These are phyloP conservation scores for Alternaria brassicae DNA, from an alignment of 2,329 filamentous ascomycete species.

Conservation along the genomic window DNA sequence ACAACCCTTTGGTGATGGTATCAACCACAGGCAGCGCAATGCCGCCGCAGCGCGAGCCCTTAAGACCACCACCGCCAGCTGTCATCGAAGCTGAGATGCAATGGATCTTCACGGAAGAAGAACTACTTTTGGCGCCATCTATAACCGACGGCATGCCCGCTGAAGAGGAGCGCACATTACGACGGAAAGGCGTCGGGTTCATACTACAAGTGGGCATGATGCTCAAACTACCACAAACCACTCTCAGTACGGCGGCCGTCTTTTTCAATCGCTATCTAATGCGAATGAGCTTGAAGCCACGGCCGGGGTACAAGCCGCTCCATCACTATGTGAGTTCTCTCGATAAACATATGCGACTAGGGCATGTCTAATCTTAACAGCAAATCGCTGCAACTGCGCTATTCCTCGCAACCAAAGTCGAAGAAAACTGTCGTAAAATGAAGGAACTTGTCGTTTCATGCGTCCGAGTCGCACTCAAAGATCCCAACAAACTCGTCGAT, in stretches of 20 bases:
- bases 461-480: conserved; percentile 93
- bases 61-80: conserved; percentile 52
- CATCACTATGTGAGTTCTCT: conserved; percentile 73
- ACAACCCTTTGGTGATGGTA: conserved; percentile 33
- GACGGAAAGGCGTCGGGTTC: conserved; percentile 94
- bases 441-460: conserved; percentile 93
- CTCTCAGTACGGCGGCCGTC: conserved; percentile 87
- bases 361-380: conserved; percentile 33
- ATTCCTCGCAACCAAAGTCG: conserved; percentile 95
- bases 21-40: conserved; percentile 31
- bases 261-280: conserved; percentile 98
- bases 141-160: conserved; percentile 80
- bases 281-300: conserved; percentile 80
- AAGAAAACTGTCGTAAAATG: conserved; percentile 96
- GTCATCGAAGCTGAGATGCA: conserved; percentile 68
- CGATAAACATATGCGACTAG: not conserved
- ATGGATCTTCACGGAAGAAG: conserved; percentile 88
- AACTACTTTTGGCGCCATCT: conserved; percentile 82
- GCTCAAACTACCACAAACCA: conserved; percentile 89
- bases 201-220: conserved; percentile 93
- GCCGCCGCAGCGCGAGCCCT: conserved; percentile 40
- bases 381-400: conserved; percentile 90
- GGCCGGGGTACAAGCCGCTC: conserved; percentile 71
- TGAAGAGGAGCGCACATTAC: conserved; percentile 77
- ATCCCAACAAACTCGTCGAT: conserved; percentile 86